These are phyloP conservation scores for Xylaria multiplex DNA, from an alignment of 2,329 filamentous ascomycete species.

Conservation along the genomic window DNA sequence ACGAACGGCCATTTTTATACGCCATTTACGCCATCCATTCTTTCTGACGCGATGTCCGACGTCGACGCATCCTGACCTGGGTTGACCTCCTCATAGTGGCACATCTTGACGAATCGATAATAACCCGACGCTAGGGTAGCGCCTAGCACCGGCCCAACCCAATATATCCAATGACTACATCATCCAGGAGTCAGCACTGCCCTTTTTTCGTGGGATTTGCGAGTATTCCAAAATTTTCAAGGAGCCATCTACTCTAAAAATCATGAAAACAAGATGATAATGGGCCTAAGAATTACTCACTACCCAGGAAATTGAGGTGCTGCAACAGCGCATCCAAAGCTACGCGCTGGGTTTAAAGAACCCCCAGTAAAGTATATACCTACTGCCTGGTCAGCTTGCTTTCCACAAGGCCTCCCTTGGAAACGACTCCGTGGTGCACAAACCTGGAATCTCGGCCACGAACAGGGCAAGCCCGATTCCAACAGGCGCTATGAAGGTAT, in stretches of 20 bases:
- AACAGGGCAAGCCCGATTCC: conserved; percentile 75
- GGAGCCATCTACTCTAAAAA: too few relatives aligned
- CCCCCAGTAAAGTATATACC: conserved; percentile 55
- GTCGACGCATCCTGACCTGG: conserved; percentile 50
- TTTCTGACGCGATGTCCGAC: background rate
- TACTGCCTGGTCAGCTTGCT: conserved; percentile 19
- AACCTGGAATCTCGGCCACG: conserved; percentile 56
- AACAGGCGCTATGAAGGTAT: conserved; percentile 72
- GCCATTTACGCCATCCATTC: background rate
- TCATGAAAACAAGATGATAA: too few relatives aligned
- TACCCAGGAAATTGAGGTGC: conserved; percentile 51
- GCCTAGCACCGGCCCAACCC: conserved; percentile 57
- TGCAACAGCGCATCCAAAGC: conserved; percentile 56
- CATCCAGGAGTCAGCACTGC: background rate
- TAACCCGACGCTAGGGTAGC: conserved; percentile 54
- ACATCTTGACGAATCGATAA: conserved; percentile 55
- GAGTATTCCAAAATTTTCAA: background rate
- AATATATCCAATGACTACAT: conserved; percentile 56
- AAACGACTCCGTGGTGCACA: conserved; percentile 15
- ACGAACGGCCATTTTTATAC: conserved; percentile 8
- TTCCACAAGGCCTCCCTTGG: background rate
- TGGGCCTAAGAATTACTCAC: background rate
- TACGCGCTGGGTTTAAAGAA: conserved; percentile 57
- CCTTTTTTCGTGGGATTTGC: background rate
- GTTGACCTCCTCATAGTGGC: conserved; percentile 56